These are phyloP conservation scores for Clavispora asparagi DNA, from an alignment of 805 yeast genomes.

Conservation along the genomic window DNA sequence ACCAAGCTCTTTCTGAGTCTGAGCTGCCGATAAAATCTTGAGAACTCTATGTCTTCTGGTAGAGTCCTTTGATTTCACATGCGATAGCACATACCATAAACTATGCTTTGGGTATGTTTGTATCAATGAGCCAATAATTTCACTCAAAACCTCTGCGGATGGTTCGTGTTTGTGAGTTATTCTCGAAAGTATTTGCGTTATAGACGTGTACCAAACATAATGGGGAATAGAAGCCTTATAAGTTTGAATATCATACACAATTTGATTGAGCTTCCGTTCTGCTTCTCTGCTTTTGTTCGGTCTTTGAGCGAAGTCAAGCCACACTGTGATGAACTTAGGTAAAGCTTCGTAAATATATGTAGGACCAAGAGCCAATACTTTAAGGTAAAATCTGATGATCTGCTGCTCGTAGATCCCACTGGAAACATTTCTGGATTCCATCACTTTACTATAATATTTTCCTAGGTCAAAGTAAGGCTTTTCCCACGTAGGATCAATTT, in stretches of 20 bases:
- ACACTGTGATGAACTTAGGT: conserved; percentile 84
- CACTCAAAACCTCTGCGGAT: conserved; percentile 51
- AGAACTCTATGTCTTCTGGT: conserved; percentile 24
- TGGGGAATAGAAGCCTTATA: conserved; percentile 43
- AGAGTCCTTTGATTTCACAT: conserved; percentile 50
- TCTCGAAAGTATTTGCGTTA: conserved; percentile 83
- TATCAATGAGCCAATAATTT: conserved; percentile 55
- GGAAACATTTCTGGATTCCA: conserved; percentile 55
- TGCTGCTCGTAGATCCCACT: conserved; percentile 51
- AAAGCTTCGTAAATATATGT: conserved; percentile 73
- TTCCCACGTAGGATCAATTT: conserved; percentile 58
- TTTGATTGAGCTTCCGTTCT: conserved; percentile 36
- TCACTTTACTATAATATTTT: conserved; percentile 67
- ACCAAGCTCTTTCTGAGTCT: conserved; percentile 11
- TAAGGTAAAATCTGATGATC: conserved; percentile 51
- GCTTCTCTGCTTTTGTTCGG: conserved; percentile 22
- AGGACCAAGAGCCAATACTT: conserved; percentile 58
- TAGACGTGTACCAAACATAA: conserved; percentile 70
- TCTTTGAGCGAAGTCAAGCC: conserved; percentile 71
- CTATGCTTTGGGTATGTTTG: conserved; percentile 73
- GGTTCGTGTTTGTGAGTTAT: conserved; percentile 56
- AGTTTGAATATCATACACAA: conserved; percentile 44
- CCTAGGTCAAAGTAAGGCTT: conserved; percentile 80
- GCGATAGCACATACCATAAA: conserved; percentile 78
- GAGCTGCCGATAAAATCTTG: conserved; percentile 16